Percentiles rank a stretch among this genome's conserved stretches.
Conservation (phyloP, 352 stramenopile genomes). For the Pythium plurisporium region DNA sequence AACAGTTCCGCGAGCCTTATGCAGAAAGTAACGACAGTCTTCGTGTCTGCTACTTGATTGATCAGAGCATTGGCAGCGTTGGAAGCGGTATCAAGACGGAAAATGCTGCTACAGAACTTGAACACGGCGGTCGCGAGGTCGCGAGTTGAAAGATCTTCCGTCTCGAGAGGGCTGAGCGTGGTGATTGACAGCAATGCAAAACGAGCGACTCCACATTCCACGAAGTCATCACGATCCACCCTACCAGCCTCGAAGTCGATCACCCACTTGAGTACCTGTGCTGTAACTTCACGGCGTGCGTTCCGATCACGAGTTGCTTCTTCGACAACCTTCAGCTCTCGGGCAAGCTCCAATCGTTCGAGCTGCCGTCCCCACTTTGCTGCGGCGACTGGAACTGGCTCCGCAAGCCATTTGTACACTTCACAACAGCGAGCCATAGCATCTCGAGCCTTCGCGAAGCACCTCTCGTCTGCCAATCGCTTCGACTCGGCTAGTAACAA, state of each 20-base stretch:
- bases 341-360: neutral
- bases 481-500: neutral
- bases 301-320: neutral
- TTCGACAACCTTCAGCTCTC: neutral
- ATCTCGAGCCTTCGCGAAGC: neutral
- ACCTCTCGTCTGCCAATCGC: neutral
- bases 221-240: neutral
- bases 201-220: neutral
- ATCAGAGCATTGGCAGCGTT: neutral
- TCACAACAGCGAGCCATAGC: neutral
- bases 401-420: neutral
- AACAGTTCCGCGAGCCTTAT: neutral
- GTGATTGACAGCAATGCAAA: neutral
- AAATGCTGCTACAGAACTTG: neutral
- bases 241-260: neutral
- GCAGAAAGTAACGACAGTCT: neutral
- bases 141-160: neutral
- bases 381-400: neutral
- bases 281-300: neutral
- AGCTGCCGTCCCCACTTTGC: constrained; percentile 3
- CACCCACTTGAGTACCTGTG: neutral
- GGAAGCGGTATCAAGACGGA: neutral
- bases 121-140: neutral
- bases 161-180: neutral
- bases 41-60: neutral